Percentiles rank a stretch among this genome's conserved stretches.
Evolutionary conservation across 345 rosid species (phyloP).

Genomic region (Sonneratia alba): DNA sequence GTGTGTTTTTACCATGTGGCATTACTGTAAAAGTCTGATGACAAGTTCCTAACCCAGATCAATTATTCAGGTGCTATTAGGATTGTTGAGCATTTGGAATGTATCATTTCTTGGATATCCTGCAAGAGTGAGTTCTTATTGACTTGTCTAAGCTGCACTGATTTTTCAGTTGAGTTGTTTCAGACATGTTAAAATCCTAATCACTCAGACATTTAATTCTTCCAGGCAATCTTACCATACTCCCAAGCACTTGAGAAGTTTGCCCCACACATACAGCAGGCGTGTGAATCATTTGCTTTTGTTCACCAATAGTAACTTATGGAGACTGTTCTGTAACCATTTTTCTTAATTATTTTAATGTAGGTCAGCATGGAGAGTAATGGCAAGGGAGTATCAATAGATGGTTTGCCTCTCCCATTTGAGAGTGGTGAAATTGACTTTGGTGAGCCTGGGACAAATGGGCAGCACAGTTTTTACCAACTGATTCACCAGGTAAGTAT

Average conservation of each 20-base stretch:
- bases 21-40: background rate
- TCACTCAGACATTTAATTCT: conserved; percentile 11
- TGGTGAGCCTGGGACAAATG: conserved; percentile 97
- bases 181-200: background rate
- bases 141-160: conserved; percentile 10
- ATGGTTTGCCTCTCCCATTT: conserved; percentile 71
- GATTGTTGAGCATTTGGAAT: conserved; percentile 89
- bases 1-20: background rate
- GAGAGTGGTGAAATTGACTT: conserved; percentile 97
- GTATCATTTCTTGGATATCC: conserved; percentile 89
- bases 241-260: conserved; percentile 92
- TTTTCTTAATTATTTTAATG: conserved; percentile 4
- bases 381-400: conserved; percentile 95
- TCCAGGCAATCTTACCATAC: conserved; percentile 90
- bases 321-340: background rate
- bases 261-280: conserved; percentile 98
- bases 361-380: conserved; percentile 99
- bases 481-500: conserved; percentile 84
- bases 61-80: conserved; percentile 64
- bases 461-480: conserved; percentile 99
- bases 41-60: background rate
- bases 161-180: conserved; percentile 5
- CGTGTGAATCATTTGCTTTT: conserved; percentile 15
- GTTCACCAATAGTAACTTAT: conserved; percentile 1
- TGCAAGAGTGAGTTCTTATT: conserved; percentile 54